Conservation (phyloP, 768 basidiomycete genomes). For the Lyophyllum atratum region DNA sequence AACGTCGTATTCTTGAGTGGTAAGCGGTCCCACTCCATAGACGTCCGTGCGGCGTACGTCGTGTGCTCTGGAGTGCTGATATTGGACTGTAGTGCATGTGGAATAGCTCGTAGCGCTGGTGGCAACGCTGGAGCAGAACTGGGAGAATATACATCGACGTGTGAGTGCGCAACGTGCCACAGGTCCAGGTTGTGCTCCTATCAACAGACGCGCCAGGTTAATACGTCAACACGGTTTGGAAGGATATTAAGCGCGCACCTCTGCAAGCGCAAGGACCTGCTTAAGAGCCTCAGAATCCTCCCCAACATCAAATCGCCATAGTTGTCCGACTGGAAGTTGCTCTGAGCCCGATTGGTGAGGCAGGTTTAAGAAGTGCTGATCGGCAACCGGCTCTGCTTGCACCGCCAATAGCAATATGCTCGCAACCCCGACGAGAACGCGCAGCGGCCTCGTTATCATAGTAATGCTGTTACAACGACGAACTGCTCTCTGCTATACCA, state of each 20-base stretch:
- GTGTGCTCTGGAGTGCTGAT: conserved; percentile 13
- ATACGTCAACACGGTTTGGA: background rate
- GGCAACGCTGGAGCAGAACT: conserved; percentile 4
- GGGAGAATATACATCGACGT: conserved; percentile 50
- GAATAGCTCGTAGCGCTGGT: conserved; percentile 15
- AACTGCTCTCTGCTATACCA: background rate
- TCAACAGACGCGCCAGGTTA: background rate
- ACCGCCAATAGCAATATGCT: conserved; percentile 18
- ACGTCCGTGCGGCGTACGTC: conserved; percentile 16
- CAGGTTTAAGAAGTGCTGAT: conserved; percentile 14
- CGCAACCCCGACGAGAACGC: conserved; percentile 10
- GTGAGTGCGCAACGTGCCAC: conserved; percentile 47
- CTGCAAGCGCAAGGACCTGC: conserved; percentile 10
- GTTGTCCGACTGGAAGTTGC: conserved; percentile 11
- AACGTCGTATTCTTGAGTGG: conserved; percentile 39
- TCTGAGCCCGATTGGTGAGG: conserved; percentile 1
- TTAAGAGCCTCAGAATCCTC: conserved; percentile 4
- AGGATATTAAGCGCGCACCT: conserved; percentile 5
- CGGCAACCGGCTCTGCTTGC: conserved; percentile 6
- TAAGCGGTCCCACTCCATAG: conserved; percentile 38
- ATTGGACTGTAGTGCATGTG: conserved; percentile 11
- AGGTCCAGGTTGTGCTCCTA: conserved; percentile 50
- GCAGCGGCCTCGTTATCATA: conserved; percentile 5
- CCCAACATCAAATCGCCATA: conserved; percentile 20
- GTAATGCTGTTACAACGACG: background rate